A percentile compares a stretch with the other conserved stretches of the same genome.
Evolutionary conservation across 129 eudicot species (phyloP).

Genomic region (Tagetes erecta): DNA sequence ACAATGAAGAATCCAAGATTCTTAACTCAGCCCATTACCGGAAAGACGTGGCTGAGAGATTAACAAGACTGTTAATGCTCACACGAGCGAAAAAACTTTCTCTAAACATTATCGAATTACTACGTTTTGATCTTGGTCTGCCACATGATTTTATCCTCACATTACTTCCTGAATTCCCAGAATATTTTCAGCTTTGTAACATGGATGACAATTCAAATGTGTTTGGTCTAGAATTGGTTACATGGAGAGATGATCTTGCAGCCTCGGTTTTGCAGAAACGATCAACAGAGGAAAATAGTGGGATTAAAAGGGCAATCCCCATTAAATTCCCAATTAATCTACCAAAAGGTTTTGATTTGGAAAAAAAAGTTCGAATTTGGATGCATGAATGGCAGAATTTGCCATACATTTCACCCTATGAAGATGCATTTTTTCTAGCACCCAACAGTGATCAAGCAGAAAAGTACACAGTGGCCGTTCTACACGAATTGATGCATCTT

Average conservation of each 20-base stretch:
- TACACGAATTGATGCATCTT: constrained; percentile 80
- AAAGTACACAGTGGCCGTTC: constrained; percentile 75
- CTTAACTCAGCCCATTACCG: constrained; percentile 35
- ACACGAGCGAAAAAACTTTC: constrained; percentile 55
- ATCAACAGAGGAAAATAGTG: constrained; percentile 24
- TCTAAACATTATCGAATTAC: constrained; percentile 45
- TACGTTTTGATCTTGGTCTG: constrained; percentile 71
- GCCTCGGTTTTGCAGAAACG: constrained; percentile 49
- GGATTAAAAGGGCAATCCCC: constrained; percentile 28
- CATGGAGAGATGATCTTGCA: constrained; percentile 66
- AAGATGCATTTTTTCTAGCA: constrained; percentile 77
- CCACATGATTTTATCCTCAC: constrained; percentile 59
- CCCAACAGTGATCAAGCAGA: constrained; percentile 84
- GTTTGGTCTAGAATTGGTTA: constrained; percentile 72
- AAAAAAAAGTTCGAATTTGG: constrained; percentile 75
- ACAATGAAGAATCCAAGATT: constrained; percentile 56
- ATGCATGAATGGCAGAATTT: constrained; percentile 71
- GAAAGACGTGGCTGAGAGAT: constrained; percentile 50
- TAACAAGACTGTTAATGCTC: constrained; percentile 68
- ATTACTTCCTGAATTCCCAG: constrained; percentile 64
- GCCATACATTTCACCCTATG: constrained; percentile 92
- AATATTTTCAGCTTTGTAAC: constrained; percentile 59
- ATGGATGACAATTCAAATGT: constrained; percentile 44
- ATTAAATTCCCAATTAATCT: constrained; percentile 58
- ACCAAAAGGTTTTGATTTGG: constrained; percentile 82